These are phyloP conservation scores for Arabis alpina DNA, from an alignment of 345 rosid species.

Conservation along the genomic window DNA sequence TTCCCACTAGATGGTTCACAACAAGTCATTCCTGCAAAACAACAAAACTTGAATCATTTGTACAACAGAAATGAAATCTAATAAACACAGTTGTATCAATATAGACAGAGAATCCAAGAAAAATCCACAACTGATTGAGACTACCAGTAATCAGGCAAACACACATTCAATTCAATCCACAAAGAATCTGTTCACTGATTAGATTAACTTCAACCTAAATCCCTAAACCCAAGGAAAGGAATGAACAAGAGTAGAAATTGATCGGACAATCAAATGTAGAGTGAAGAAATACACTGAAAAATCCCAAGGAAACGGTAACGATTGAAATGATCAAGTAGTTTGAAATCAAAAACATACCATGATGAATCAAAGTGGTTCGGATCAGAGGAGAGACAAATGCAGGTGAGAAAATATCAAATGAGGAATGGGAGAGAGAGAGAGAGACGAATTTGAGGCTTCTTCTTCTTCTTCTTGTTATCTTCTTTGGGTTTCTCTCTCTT, in stretches of 20 bases:
- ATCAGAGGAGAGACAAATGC: conserved; percentile 25
- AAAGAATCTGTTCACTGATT: neutral
- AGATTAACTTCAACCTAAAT: neutral
- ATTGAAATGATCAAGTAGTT: conserved; percentile 4
- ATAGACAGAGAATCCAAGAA: too few relatives aligned
- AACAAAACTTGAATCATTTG: too few relatives aligned
- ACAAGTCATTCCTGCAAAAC: conserved; percentile 16
- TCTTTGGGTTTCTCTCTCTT: conserved; percentile 16
- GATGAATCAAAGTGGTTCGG: conserved; percentile 6
- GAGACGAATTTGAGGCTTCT: conserved; percentile 13
- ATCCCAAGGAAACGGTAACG: neutral
- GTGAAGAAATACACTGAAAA: neutral
- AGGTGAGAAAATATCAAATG: neutral
- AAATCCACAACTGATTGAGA: neutral
- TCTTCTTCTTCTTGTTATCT: conserved; percentile 25
- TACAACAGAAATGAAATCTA: too few relatives aligned
- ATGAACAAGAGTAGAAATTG: neutral
- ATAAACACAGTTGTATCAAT: too few relatives aligned
- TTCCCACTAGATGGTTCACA: neutral
- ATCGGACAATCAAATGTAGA: conserved; percentile 4
- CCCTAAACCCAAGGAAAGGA: neutral
- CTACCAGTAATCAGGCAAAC: neutral
- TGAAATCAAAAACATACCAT: conserved; percentile 15
- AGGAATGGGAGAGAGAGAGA: neutral
- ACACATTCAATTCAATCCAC: neutral